A percentile compares a stretch with the other conserved stretches of the same genome.
phyloP scores from a whole-genome alignment of 192 early-diverging fungal genomes.

The Rhizophagus prolifer region DNA sequence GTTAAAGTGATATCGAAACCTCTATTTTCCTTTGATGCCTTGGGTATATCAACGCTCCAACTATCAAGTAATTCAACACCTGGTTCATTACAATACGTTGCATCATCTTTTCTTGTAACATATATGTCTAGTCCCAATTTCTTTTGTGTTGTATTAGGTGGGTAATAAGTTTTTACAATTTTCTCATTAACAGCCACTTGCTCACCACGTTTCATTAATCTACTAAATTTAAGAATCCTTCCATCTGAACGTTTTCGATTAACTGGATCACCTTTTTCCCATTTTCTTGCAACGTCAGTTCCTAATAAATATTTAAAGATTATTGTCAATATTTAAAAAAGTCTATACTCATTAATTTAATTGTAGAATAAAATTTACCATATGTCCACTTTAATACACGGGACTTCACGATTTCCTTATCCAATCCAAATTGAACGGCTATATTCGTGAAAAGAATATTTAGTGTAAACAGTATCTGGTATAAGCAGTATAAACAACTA shows the following conservation, averaged over 20 bases:
- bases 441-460: too few species aligned
- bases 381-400: constrained; percentile 9
- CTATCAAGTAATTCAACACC: not conserved
- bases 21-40: not conserved
- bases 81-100: not conserved
- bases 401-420: constrained; percentile 31
- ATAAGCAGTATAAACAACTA: too few species aligned
- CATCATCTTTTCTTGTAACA: not conserved
- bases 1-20: not conserved
- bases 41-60: not conserved
- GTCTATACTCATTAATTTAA: not conserved
- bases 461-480: too few species aligned
- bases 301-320: not conserved
- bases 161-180: not conserved
- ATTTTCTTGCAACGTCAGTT: not conserved
- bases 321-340: too few species aligned
- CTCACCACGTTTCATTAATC: not conserved
- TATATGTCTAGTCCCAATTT: constrained; percentile 3
- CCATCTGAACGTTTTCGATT: not conserved
- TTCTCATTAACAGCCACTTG: constrained; percentile 4
- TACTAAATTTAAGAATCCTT: not conserved
- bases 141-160: not conserved
- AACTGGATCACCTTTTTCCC: not conserved
- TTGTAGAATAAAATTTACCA: not conserved
- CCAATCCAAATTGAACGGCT: constrained; percentile 51